phyloP scores from a whole-genome alignment of 2,329 filamentous ascomycete genomes.

The Ascomycota sp. region DNA sequence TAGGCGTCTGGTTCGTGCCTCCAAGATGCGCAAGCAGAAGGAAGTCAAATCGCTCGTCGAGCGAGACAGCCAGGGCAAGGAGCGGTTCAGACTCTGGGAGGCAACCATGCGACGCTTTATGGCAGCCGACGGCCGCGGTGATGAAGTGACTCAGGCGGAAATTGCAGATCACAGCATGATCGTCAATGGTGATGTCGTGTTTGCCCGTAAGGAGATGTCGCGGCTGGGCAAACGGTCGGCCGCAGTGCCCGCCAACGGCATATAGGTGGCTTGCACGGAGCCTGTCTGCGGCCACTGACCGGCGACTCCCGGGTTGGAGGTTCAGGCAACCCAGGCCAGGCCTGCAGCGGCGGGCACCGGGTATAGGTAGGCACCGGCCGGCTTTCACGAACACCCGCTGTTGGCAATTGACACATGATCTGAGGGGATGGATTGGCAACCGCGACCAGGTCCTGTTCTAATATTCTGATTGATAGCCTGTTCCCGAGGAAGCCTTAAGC shows the following conservation, averaged over 20 bases:
- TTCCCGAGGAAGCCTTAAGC: no score
- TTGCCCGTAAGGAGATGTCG: conserved; percentile 29
- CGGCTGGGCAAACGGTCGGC: conserved; percentile 21
- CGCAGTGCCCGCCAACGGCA: conserved; percentile 6
- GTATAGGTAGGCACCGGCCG: no score
- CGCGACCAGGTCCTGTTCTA: no score
- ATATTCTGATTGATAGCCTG: no score
- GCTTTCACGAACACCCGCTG: no score
- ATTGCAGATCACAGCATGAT: conserved; percentile 42
- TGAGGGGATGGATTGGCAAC: no score
- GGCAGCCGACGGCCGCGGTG: conserved; percentile 9
- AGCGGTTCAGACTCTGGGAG: conserved; percentile 38
- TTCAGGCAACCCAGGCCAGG: no score
- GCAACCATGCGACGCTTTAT: conserved; percentile 35
- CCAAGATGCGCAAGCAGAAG: conserved; percentile 41
- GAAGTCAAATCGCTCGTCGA: conserved; percentile 35
- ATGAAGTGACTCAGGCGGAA: conserved; percentile 20
- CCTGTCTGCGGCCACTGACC: no score
- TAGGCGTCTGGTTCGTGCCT: conserved; percentile 33
- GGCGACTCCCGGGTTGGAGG: no score
- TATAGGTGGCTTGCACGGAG: not conserved
- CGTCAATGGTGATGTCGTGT: conserved; percentile 32
- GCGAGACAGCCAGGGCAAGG: conserved; percentile 26
- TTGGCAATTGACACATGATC: no score
- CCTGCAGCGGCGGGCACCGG: no score